Evolutionary conservation across 2,329 filamentous ascomycete species (phyloP).

Genomic region (Ceratocystis papillata): DNA sequence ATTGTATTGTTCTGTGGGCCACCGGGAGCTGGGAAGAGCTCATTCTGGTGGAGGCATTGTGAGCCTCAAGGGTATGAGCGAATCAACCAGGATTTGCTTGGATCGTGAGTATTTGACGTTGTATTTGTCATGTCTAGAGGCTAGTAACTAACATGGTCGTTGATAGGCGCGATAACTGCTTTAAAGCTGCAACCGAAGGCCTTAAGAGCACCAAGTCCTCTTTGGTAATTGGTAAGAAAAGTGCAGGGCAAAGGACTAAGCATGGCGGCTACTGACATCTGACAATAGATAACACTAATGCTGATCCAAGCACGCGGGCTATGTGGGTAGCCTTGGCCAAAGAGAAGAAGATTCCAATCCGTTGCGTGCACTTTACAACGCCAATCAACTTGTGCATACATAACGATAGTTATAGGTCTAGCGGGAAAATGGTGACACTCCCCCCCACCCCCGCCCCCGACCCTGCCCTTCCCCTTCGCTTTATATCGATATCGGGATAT

Average conservation of each 20-base stretch:
- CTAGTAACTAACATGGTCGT: not conserved
- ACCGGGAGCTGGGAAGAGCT: conserved; percentile 84
- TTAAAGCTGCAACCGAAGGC: conserved; percentile 59
- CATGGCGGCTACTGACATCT: conserved; percentile 1
- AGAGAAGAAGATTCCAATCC: conserved; percentile 60
- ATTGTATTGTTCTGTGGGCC: conserved; percentile 80
- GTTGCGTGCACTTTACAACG: conserved; percentile 77
- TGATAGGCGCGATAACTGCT: conserved; percentile 47
- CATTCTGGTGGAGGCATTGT: conserved; percentile 71
- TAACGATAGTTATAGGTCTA: conserved; percentile 72
- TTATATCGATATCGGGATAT: too few relatives aligned
- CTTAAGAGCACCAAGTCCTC: conserved; percentile 51
- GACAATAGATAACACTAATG: conserved; percentile 80
- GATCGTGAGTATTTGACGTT: conserved; percentile 40
- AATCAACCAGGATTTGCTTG: conserved; percentile 83
- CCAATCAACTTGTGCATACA: conserved; percentile 61
- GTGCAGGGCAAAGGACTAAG: not conserved
- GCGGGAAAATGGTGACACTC: conserved; percentile 39
- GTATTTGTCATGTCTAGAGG: not conserved
- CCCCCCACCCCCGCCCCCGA: too few relatives aligned
- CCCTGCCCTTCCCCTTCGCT: too few relatives aligned
- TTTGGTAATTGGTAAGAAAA: conserved; percentile 61
- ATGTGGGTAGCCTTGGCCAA: conserved; percentile 67
- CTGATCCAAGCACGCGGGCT: conserved; percentile 64
- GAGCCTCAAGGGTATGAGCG: conserved; percentile 70